Base-by-base conservation (phyloP, 2,329 filamentous ascomycete genomes). In the Hypoxylon sp. region DNA sequence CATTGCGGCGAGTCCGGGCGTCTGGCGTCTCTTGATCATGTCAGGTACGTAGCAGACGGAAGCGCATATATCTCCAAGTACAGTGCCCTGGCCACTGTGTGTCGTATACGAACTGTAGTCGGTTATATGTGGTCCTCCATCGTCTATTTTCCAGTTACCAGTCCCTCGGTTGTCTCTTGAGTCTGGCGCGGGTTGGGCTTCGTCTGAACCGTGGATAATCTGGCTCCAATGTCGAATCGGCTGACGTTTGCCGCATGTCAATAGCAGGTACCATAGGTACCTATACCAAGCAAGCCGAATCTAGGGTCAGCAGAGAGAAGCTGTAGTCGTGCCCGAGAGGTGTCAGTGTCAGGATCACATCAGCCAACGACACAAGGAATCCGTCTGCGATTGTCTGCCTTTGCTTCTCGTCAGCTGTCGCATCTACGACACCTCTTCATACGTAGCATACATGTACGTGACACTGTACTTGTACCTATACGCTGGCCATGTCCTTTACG, bases 81-180 rank as follows among this genome's bases (percentile, higher is more conserved):
- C 50, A 55, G 59, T 55, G 35, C 41, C 24, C 10, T 8, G 20
- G 23, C 27, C 17, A 56, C 45, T 50, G 55, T 59, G 33, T n/a
- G n/a, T n/a, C n/a, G n/a, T n/a, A n/a, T n/a, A n/a, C n/a, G n/a
- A n/a, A n/a, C 29, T 37, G 26, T 13, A 38, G 47, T 24, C 51
- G n/a, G 42, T 18, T 29, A 5, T 24, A 13, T 24, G 42, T 42
- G 43, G 48, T 33, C 55, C 50, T 49, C 52, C 24, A 31, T 23
- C 13, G 18, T 43, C 40, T 24, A 24, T 18, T 17, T 38, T 52
- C 35, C 35, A 47, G 49, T 41, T 57, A 57, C 60, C 57, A 60
- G 33, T 37, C 13, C 50, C 35, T 60, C 60, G 60, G 60, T 60
- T 53, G 58, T 63, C 46, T 63, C 57, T 53, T 52, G n/a, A 17